A percentile compares a stretch with the other conserved stretches of the same genome.
Evolutionary conservation across 139 green algal genomes (phyloP).

Genomic region (Volvox reticuliferus): DNA sequence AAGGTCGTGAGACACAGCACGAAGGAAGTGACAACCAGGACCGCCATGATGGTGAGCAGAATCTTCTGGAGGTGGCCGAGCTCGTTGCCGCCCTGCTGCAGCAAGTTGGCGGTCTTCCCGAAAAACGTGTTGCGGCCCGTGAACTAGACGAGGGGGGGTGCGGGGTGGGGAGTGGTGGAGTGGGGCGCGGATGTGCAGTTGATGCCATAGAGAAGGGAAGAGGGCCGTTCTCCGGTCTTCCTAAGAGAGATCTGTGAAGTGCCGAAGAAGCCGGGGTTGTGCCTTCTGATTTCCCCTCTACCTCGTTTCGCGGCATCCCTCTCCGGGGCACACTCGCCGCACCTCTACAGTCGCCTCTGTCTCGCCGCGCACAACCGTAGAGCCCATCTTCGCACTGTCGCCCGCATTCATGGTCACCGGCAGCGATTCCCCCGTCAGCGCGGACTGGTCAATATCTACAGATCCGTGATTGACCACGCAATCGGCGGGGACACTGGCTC

Average conservation of each 20-base stretch:
- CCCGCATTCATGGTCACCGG: conserved; percentile 84
- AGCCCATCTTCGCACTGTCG: conserved; percentile 88
- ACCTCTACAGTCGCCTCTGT: conserved; percentile 61
- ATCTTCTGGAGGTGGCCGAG: conserved; percentile 85
- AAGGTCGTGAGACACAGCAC: conserved; percentile 78
- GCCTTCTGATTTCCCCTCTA: not conserved
- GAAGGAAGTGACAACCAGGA: conserved; percentile 77
- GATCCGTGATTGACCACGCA: conserved; percentile 74
- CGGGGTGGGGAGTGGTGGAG: not conserved
- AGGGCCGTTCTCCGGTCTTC: too few relatives aligned
- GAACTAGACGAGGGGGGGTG: conserved; percentile 42
- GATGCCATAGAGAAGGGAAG: not conserved
- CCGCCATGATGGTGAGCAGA: conserved; percentile 81
- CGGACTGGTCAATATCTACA: conserved; percentile 85
- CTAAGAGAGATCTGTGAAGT: not conserved
- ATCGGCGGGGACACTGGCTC: conserved; percentile 82
- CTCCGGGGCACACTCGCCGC: not conserved
- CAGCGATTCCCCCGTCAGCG: conserved; percentile 91
- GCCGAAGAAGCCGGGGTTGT: not conserved
- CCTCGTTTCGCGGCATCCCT: too few relatives aligned
- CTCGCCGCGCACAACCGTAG: conserved; percentile 81
- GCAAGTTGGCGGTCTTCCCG: conserved; percentile 87
- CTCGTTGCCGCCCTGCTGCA: conserved; percentile 66
- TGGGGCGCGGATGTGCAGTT: too few relatives aligned
- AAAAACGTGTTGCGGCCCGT: conserved; percentile 89